Conservation (phyloP, 352 stramenopile genomes). For the Bremia lactucae region DNA sequence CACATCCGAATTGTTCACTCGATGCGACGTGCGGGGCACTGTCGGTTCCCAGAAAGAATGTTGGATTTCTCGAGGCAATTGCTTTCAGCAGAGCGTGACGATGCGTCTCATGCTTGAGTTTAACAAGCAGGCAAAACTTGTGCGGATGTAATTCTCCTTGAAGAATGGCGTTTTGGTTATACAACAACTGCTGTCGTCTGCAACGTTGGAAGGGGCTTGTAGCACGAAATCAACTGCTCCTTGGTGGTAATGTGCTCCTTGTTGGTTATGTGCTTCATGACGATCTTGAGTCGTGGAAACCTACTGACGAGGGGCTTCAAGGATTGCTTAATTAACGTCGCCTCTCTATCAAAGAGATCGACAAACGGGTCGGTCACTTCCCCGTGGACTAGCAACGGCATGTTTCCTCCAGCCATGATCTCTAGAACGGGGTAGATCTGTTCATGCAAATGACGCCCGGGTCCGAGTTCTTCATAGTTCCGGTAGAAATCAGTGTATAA, state of each 20-base stretch:
- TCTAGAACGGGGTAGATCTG: constrained; percentile 84
- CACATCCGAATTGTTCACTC: constrained; percentile 86
- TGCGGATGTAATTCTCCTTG: constrained; percentile 94
- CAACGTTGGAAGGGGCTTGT: constrained; percentile 83
- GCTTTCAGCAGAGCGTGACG: constrained; percentile 86
- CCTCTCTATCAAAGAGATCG: constrained; percentile 98
- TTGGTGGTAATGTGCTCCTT: too few relatives aligned
- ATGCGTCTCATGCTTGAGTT: constrained; percentile 93
- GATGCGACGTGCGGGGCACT: constrained; percentile 90
- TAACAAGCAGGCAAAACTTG: constrained; percentile 99
- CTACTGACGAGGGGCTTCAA: constrained; percentile 90
- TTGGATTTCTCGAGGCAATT: constrained; percentile 85
- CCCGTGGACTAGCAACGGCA: constrained; percentile 94
- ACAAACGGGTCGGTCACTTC: constrained; percentile 90
- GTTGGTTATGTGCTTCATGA: constrained; percentile 99
- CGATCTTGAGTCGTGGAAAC: constrained; percentile 93
- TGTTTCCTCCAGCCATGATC: constrained; percentile 65
- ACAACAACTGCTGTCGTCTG: constrained; percentile 97
- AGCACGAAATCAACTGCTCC: constrained; percentile 93
- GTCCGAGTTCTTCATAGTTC: constrained; percentile 98
- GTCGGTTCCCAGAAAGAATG: constrained; percentile 99
- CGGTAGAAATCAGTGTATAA: too few relatives aligned
- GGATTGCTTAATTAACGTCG: constrained; percentile 92
- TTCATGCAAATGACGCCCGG: constrained; percentile 94
- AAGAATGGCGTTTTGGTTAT: constrained; percentile 96